phyloP scores from a whole-genome alignment of 1,284 basidiomycete species.

The Phellopilus nigrolimitatus region DNA sequence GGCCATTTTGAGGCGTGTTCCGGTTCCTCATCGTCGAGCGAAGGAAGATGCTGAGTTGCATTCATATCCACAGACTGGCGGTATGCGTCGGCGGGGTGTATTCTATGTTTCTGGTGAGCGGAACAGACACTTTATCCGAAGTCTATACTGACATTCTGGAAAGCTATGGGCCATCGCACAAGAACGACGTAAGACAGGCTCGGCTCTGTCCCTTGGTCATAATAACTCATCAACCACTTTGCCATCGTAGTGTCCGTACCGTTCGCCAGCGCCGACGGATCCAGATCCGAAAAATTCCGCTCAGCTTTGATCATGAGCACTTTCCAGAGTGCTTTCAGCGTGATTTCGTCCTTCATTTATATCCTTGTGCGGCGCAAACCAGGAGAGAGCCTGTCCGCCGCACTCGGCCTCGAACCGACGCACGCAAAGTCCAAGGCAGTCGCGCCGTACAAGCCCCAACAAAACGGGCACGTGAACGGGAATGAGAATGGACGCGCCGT shows the following conservation, averaged over 20 bases:
- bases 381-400: constrained; percentile 45
- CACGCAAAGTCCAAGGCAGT: constrained; percentile 19
- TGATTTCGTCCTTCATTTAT: constrained; percentile 76
- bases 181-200: constrained; percentile 72
- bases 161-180: constrained; percentile 89
- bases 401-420: constrained; percentile 48
- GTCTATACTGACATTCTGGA: constrained; percentile 10
- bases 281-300: constrained; percentile 72
- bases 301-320: constrained; percentile 87
- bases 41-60: neutral
- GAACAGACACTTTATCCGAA: too few species aligned
- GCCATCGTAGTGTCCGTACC: constrained; percentile 69
- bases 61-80: constrained; percentile 25
- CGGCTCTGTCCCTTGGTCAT: neutral
- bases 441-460: constrained; percentile 7
- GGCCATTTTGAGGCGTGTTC: constrained; percentile 11
- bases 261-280: constrained; percentile 64
- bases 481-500: constrained; percentile 24
- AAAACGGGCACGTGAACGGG: constrained; percentile 5
- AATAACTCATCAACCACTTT: constrained; percentile 2
- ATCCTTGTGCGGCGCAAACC: constrained; percentile 63
- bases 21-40: neutral
- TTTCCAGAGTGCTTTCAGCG: constrained; percentile 80
- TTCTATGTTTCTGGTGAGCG: constrained; percentile 30
- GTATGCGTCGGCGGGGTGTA: constrained; percentile 30